Evolutionary conservation across 352 stramenopile species (phyloP), one percentile per base, ranked within the genome.

Genomic region (Phytophthora citrophthora): DNA sequence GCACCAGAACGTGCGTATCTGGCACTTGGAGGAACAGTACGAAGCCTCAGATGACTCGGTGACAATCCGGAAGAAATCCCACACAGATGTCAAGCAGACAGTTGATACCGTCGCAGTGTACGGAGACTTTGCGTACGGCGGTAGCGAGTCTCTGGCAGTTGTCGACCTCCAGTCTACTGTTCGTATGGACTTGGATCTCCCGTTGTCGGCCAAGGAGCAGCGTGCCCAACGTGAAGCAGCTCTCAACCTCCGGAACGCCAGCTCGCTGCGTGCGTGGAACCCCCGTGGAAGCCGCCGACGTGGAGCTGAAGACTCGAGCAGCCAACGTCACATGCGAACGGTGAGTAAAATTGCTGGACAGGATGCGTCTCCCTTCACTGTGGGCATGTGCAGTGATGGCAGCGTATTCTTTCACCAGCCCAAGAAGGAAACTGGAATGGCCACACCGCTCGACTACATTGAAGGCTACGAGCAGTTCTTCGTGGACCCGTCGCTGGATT

Each of bases 381-480:
- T 95, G 10, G 87, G 87, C 16, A 91, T 91, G 78, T 95, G 87
- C 67, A 92, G 79, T 3, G 87, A 95, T 43, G 87, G 87, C 12
- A 93, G 84, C 18, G 87, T 95, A 5, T 95, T 95, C 53, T 77
- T 88, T 45, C 84, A 95, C 48, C 51, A 79, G 15, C 77, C 81
- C 1, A 68, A 78, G 24, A 46, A 79, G 7, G 73, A 74, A 2
- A 80, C 81, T 7, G 84, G 86, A 13, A 71, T 95, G 8, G 81
- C 77, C 9, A 88, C 83, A 12, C 83, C 83, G 4, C 71, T 93
- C 5, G 68, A 91, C 52, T 90, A 89, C 55, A 79, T 95, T 13
- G 78, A 88, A 60, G 86, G 86, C 10, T 95, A 95, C 63, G 86
- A 95, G 48, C 52, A 85, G 45, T 95, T 93, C 59, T 93, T 93